Base-by-base conservation (phyloP, 2,329 filamentous ascomycete species). In the Paracoccidioides lutzii region DNA sequence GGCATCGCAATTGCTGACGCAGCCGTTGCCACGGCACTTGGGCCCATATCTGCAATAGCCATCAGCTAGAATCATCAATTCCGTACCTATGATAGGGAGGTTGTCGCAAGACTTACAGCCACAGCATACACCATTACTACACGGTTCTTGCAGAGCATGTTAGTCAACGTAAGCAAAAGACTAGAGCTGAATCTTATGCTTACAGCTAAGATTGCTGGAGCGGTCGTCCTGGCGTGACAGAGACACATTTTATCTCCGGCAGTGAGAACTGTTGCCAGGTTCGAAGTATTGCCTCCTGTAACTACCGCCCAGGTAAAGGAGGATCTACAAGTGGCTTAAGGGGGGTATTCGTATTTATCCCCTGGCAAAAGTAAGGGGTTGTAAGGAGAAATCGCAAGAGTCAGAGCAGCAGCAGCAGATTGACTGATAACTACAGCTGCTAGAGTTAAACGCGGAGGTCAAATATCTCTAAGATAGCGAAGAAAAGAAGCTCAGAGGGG, bases 1-100 rank as follows among this genome's bases (percentile, higher is more conserved):
- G n/a, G 69, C 68, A 59, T 72, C 60, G 54, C 71, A 73, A 54
- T 71, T 69, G n/a, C 57, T 60, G 8, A 57, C 54, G 46, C 65
- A 67, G 15, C 49, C 61, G 2, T 46, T 30, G 6, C 64, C 65
- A 53, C 65, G 66, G 46, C 59, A 62, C 0, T 52, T 54, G 0
- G 55, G 52, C 2, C 57, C 59, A 51, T 53, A 65, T 4, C 63
- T 60, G 45, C 63, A 63, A 38, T 15, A 51, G 7, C 52, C 55
- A 41, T n/a, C 53, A 22, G 35, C 49, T 52, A 37, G 12, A 38
- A n/a, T 41, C 22, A 52, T 52, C n/a, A 52, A 37, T 52, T 38
- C 10, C 3, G 1, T 40, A 38, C n/a, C 22, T 35, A 40, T n/a
- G 35, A 52, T 38, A 22, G 22, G n/a, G 45, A 6, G 28, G 14